Percentiles rank a stretch among this genome's conserved stretches.
These are phyloP conservation scores for Cercospora sp. DNA, from an alignment of 2,329 filamentous ascomycete genomes.

Conservation along the genomic window DNA sequence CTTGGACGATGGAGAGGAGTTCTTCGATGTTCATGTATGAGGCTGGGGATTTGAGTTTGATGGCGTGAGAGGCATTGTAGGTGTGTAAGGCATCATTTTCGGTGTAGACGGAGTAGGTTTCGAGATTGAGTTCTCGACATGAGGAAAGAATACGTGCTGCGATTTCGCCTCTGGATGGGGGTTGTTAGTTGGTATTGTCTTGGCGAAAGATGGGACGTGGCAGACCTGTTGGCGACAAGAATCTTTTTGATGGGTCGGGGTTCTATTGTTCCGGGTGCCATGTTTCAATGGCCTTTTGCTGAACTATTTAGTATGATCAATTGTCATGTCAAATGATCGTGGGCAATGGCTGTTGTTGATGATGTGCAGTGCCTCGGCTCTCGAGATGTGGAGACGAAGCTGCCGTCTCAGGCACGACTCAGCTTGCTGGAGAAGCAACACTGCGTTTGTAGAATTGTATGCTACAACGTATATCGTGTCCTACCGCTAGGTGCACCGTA, in stretches of 20 bases:
- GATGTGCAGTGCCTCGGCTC: slow-evolving; percentile 11
- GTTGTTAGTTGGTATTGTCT: background rate
- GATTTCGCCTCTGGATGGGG: slow-evolving; percentile 58
- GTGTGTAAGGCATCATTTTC: slow-evolving; percentile 58
- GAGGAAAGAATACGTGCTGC: slow-evolving; percentile 61
- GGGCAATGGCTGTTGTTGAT: slow-evolving; percentile 1
- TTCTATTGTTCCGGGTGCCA: slow-evolving; percentile 11
- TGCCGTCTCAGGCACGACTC: background rate
- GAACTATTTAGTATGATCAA: background rate
- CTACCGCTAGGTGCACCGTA: slow-evolving; percentile 4
- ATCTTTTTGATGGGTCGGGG: slow-evolving; percentile 33
- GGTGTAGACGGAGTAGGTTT: slow-evolving; percentile 59
- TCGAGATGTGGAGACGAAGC: slow-evolving; percentile 9
- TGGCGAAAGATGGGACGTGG: slow-evolving; percentile 4
- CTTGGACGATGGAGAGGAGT: slow-evolving; percentile 50
- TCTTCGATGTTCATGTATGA: slow-evolving; percentile 56
- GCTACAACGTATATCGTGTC: slow-evolving; percentile 7
- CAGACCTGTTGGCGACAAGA: slow-evolving; percentile 35
- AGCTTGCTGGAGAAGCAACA: background rate
- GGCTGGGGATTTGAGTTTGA: slow-evolving; percentile 53
- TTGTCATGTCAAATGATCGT: background rate
- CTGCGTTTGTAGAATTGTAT: background rate
- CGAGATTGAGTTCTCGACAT: slow-evolving; percentile 58
- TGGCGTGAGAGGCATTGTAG: slow-evolving; percentile 51
- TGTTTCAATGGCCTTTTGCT: background rate